phyloP scores from a whole-genome alignment of 1,139 yeast species.

The Magnusiomyces ingens region DNA sequence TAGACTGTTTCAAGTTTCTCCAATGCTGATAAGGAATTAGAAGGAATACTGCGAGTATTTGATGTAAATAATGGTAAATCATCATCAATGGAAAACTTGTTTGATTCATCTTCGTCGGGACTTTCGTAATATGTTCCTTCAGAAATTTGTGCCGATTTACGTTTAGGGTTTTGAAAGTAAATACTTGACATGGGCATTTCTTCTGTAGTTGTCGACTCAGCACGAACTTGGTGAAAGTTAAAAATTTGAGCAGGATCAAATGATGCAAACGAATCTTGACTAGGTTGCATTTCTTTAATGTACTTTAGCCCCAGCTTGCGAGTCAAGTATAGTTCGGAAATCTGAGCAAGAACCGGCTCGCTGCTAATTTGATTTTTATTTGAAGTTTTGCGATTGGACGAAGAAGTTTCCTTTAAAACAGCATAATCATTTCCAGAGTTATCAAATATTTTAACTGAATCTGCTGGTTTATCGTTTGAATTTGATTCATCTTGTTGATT shows the following conservation, averaged over 20 bases:
- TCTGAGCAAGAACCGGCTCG: not conserved
- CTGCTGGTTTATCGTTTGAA: not conserved
- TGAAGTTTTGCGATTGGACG: not conserved
- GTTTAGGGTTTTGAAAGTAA: not conserved
- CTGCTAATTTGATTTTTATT: not conserved
- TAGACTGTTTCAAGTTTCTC: not conserved
- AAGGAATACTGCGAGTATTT: not conserved
- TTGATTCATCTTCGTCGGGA: not conserved
- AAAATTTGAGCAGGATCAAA: not conserved
- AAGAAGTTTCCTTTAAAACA: not conserved
- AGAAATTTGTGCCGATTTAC: not conserved
- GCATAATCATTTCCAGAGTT: not conserved
- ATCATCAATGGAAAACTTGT: not conserved
- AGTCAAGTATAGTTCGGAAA: not conserved
- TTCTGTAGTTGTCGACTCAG: not conserved
- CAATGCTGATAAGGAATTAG: not conserved
- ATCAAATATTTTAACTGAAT: not conserved
- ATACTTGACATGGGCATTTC: not conserved
- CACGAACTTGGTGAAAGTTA: not conserved
- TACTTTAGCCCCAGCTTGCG: not conserved
- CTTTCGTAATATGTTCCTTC: constrained; percentile 3
- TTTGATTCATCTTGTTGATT: no score
- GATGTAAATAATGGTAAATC: not conserved
- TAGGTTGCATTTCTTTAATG: not conserved
- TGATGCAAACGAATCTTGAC: not conserved